Evolutionary conservation across 2,329 filamentous ascomycete genomes (phyloP), one percentile per base, ranked within the genome.

Genomic region (Aspergillus flavus): DNA sequence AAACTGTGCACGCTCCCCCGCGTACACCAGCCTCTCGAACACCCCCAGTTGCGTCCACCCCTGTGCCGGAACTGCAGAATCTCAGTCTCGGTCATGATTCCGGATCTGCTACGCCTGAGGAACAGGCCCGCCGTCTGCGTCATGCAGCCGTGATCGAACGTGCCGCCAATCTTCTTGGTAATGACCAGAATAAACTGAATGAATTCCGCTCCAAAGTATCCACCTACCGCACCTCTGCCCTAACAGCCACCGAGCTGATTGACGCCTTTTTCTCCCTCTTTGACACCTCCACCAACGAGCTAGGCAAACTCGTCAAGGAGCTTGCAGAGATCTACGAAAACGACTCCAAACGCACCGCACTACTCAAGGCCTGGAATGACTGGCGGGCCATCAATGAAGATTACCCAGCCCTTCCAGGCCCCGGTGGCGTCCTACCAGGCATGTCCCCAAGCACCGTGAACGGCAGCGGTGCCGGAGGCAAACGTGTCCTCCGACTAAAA

Each of bases 321-420:
- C 86, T 97, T 3, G 91, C 94, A 6, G 94, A 98, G 58, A 87
- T 99, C 12, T 98, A 95, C 71, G 94, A 99, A 70, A 90, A 96
- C 69, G 85, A 90, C 57, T 75, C 78, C 21, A 97, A 96, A 75
- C 88, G 88, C 1, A 89, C 90, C 58, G 84, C 82, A 0, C 81
- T 99, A 3, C 86, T 93, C 30, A 90, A 90, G 71, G 92, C 94
- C 1, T 97, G 94, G 93, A 92, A 93, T 70, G 92, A 97, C 78
- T 97, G 94, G 92, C 92, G 92, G 54, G 93, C 93, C 43, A 95
- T 96, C 79, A 96, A 96, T 69, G 94, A 97, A 78, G 94, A 97
- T 75, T 98, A 97, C 70, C 94, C 94, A 0, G 92, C 91, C 1
- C 82, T 98, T 0, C 94, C 94, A 1, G 90, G 91, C 0, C 85